Evolutionary conservation across 73 alveolate genomes (phyloP).

Genomic region (Loxodes magnus): DNA sequence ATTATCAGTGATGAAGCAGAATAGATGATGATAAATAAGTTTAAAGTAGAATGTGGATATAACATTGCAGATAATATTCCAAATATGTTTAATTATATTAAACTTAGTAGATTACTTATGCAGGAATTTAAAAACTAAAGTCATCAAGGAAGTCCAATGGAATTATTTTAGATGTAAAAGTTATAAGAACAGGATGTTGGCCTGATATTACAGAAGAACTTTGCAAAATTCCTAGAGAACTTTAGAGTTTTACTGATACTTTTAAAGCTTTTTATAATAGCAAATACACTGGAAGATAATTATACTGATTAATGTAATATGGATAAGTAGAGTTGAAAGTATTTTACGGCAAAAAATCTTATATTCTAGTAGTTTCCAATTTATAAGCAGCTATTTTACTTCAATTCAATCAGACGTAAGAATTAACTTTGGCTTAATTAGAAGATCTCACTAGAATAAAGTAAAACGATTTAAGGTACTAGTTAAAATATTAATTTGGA

Average conservation of each 20-base stretch:
- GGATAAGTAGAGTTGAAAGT: constrained; percentile 30
- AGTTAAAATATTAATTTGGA: constrained; percentile 29
- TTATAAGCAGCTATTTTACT: constrained; percentile 41
- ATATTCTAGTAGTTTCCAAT: constrained; percentile 25
- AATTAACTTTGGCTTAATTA: constrained; percentile 23
- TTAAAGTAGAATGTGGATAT: constrained; percentile 69
- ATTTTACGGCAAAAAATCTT: constrained; percentile 20
- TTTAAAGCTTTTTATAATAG: constrained; percentile 37
- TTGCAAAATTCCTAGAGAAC: constrained; percentile 45
- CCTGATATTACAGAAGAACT: constrained; percentile 49
- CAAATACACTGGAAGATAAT: constrained; percentile 41
- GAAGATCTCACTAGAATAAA: constrained; percentile 35
- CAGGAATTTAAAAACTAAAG: constrained; percentile 33
- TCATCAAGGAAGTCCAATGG: constrained; percentile 18
- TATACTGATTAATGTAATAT: constrained; percentile 29
- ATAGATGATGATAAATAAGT: constrained; percentile 47
- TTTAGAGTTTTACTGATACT: constrained; percentile 28
- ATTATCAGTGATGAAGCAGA: constrained; percentile 51
- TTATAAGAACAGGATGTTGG: constrained; percentile 55
- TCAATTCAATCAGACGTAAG: constrained; percentile 28
- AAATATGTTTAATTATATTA: constrained; percentile 72
- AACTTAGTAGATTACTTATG: constrained; percentile 37
- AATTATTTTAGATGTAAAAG: constrained; percentile 34
- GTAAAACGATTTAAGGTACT: constrained; percentile 24
- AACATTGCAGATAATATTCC: constrained; percentile 44